These are phyloP conservation scores for Cercophora scortea DNA, from an alignment of 495 filamentous ascomycete genomes.

Conservation along the genomic window DNA sequence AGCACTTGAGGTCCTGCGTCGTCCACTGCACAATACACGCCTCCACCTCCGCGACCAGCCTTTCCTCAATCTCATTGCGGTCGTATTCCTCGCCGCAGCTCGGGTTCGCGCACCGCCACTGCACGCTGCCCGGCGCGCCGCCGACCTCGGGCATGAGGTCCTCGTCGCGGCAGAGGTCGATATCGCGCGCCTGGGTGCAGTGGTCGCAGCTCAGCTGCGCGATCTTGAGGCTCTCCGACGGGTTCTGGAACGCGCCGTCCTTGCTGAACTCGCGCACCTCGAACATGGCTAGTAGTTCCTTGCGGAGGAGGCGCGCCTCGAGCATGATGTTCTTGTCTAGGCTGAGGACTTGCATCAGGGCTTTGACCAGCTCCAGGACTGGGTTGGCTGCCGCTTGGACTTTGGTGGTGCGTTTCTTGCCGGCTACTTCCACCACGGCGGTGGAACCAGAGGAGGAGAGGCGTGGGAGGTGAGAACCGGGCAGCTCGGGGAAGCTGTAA, in stretches of 20 bases:
- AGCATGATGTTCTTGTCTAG: constrained; percentile 81
- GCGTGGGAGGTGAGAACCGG: constrained; percentile 55
- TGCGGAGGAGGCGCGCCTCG: constrained; percentile 77
- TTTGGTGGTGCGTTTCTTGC: neutral
- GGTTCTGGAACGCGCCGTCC: constrained; percentile 81
- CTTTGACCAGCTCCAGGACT: constrained; percentile 81
- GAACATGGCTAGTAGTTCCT: constrained; percentile 81
- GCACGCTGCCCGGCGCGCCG: constrained; percentile 22
- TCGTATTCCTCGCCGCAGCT: constrained; percentile 73
- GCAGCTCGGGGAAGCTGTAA: constrained; percentile 77
- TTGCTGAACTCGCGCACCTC: constrained; percentile 90
- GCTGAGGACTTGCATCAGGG: constrained; percentile 80
- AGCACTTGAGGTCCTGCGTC: constrained; percentile 85
- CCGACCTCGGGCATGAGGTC: constrained; percentile 53
- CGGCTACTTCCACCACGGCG: neutral
- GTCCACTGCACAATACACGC: constrained; percentile 70
- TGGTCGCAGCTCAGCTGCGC: constrained; percentile 73
- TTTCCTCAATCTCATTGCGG: constrained; percentile 71
- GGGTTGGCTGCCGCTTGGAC: constrained; percentile 49
- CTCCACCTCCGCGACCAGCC: constrained; percentile 69
- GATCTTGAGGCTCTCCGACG: constrained; percentile 64
- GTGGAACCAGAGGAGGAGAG: constrained; percentile 1
- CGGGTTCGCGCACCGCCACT: constrained; percentile 67
- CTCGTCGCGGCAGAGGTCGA: constrained; percentile 92
- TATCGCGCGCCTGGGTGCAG: constrained; percentile 79